A percentile compares a stretch with the other conserved stretches of the same genome.
These are phyloP conservation scores for Didymella lethalis DNA, from an alignment of 2,329 filamentous ascomycete genomes.

Conservation along the genomic window DNA sequence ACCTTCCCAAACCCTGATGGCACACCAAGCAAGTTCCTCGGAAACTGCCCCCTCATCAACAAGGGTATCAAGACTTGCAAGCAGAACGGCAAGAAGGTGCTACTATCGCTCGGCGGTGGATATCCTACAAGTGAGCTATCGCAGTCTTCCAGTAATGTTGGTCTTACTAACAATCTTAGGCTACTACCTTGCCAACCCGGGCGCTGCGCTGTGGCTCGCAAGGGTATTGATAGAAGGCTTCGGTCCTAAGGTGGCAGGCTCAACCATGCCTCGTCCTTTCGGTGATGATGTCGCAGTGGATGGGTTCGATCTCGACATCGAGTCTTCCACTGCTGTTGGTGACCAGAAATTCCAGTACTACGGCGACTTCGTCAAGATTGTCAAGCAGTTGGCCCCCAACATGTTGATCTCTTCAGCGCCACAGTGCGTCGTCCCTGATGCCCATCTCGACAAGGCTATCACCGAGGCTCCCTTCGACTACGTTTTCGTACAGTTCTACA, in stretches of 20 bases:
- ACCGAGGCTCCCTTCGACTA: constrained; percentile 58
- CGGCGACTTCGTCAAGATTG: constrained; percentile 56
- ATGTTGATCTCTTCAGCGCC: constrained; percentile 63
- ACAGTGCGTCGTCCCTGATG: constrained; percentile 61
- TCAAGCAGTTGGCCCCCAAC: constrained; percentile 50
- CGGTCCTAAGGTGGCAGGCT: constrained; percentile 50
- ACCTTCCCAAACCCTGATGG: constrained; percentile 51
- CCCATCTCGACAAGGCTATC: constrained; percentile 57
- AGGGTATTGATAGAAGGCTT: constrained; percentile 61
- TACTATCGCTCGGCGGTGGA: constrained; percentile 59
- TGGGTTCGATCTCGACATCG: constrained; percentile 63
- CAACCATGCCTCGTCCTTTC: constrained; percentile 58
- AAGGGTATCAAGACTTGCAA: constrained; percentile 44
- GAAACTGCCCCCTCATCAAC: constrained; percentile 54
- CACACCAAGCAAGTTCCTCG: constrained; percentile 53
- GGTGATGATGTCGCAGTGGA: constrained; percentile 56
- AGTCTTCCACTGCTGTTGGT: constrained; percentile 34
- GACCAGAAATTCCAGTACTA: constrained; percentile 54
- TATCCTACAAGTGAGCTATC: constrained; percentile 23
- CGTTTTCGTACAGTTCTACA: constrained; percentile 65
- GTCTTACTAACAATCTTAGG: constrained; percentile 37
- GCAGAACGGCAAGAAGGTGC: constrained; percentile 46
- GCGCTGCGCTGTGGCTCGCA: constrained; percentile 56
- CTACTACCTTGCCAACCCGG: constrained; percentile 54
- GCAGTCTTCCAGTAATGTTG: not conserved